Percentiles rank a stretch among this genome's conserved stretches.
These are phyloP conservation scores for Colletotrichum orbiculare DNA, from an alignment of 2,329 filamentous ascomycete genomes.

Conservation along the genomic window DNA sequence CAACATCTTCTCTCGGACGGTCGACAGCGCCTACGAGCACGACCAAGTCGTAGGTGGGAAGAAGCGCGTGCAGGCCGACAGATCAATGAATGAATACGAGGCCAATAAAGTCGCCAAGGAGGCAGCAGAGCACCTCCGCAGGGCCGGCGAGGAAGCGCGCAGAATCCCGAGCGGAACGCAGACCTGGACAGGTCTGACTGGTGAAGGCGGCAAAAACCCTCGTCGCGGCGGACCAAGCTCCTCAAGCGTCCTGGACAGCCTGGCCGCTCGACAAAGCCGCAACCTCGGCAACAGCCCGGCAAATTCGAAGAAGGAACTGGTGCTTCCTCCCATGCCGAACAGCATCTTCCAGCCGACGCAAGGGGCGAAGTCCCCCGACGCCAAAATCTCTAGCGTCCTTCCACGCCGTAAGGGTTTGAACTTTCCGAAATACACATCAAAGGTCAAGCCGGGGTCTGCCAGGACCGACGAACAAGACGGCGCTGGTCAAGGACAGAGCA, in stretches of 20 bases:
- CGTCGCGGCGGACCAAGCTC: slow-evolving; percentile 64
- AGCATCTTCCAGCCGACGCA: too few species aligned
- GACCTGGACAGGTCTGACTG: slow-evolving; percentile 92
- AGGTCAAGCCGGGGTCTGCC: too few species aligned
- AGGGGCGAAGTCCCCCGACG: too few species aligned
- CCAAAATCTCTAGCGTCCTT: too few species aligned
- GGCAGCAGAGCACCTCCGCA: slow-evolving; percentile 80
- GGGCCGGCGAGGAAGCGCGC: slow-evolving; percentile 77
- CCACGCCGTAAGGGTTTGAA: too few species aligned
- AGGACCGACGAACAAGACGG: too few species aligned
- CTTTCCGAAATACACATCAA: too few species aligned
- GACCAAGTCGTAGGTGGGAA: slow-evolving; percentile 88
- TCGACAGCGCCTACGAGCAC: slow-evolving; percentile 93
- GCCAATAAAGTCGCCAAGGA: slow-evolving; percentile 82
- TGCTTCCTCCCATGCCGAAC: too few species aligned
- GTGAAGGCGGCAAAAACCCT: slow-evolving; percentile 74
- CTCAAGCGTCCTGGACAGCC: slow-evolving; percentile 64
- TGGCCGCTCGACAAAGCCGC: slow-evolving; percentile 68
- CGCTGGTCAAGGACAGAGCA: too few species aligned
- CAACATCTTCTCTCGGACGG: slow-evolving; percentile 86
- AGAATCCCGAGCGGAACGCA: slow-evolving; percentile 83
- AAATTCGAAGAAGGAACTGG: too few species aligned
- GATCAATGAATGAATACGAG: slow-evolving; percentile 82
- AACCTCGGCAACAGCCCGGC: neutral
- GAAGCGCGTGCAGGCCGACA: slow-evolving; percentile 77